Evolutionary conservation across 768 basidiomycete species (phyloP), one percentile per base, ranked within the genome.

Genomic region (Coprinopsis marcescibilis): DNA sequence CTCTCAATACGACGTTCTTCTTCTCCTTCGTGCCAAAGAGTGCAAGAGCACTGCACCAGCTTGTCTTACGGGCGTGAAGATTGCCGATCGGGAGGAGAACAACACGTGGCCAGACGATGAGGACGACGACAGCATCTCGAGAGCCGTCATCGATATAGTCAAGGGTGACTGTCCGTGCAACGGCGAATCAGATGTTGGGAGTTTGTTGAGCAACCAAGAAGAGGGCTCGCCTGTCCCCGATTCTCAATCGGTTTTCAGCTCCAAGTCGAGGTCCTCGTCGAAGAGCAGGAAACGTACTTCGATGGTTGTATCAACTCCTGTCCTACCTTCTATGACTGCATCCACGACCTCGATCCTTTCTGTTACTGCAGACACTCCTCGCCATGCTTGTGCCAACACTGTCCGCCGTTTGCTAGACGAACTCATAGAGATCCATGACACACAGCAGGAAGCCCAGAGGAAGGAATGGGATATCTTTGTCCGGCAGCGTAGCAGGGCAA

Each of bases 381-480:
- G 75, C 3, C 89, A 91, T 58, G 80, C 78, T 4, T 91, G 89
- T 60, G 73, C 78, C 2, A 80, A 80, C 54, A 89, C 85, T 2
- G 75, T 95, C 21, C 78, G 83, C 3, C 65, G 65, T n/a, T 68
- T 96, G 25, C 73, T 97, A 4, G 74, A 79, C 15, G 76, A 85
- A 60, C 72, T 96, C 38, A 92, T 80, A 3, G 77, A 78, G 52
- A 83, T 89, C 10, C 93, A 97, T 57, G 92, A 96, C 56, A 66
- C 78, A 54, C 79, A 81, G 27, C 92, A 97, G 57, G 65, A 67
- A 1, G 56, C 71, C 7, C 83, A 78, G 52, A 71, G 83, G 45
- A 80, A 79, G 51, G 89, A 87, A 46, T 98, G 96, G 95, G 91
- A 95, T 50, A 76, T 70, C 0, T 97, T 94, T 60, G 78, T 97